These are phyloP conservation scores for Biscutella laevigata DNA, from an alignment of 441 rosid genomes.

Conservation along the genomic window DNA sequence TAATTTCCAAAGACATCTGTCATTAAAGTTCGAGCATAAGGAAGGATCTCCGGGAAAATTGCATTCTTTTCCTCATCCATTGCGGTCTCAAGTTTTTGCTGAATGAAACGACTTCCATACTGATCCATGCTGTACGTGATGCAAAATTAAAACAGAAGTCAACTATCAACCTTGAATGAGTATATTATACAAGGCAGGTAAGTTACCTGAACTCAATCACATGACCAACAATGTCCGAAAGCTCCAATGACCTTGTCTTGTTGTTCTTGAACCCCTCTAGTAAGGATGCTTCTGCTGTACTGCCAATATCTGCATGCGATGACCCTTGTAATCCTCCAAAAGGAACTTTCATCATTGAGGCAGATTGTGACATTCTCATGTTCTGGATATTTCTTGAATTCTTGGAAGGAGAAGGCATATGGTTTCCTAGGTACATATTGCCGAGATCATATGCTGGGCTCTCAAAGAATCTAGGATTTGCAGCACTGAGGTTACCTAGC, in stretches of 20 bases:
- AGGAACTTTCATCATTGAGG: slow-evolving; percentile 53
- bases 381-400: slow-evolving; percentile 47
- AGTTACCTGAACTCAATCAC: slow-evolving; percentile 79
- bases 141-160: slow-evolving; percentile 7
- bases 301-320: slow-evolving; percentile 46
- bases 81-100: slow-evolving; percentile 84
- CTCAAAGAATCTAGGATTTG: slow-evolving; percentile 41
- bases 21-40: slow-evolving; percentile 75
- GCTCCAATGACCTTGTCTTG: slow-evolving; percentile 64
- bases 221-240: slow-evolving; percentile 59
- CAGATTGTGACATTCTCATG: slow-evolving; percentile 40
- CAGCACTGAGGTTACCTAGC: slow-evolving; percentile 41
- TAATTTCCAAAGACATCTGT: slow-evolving; percentile 97
- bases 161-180: slow-evolving; percentile 1
- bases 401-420: slow-evolving; percentile 44
- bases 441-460: slow-evolving; percentile 46
- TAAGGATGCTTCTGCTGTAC: slow-evolving; percentile 49
- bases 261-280: slow-evolving; percentile 76
- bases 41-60: slow-evolving; percentile 73
- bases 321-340: slow-evolving; percentile 43
- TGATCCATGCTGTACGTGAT: slow-evolving; percentile 69
- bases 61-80: slow-evolving; percentile 60
- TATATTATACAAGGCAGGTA: background rate
- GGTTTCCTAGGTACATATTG: slow-evolving; percentile 41
- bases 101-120: slow-evolving; percentile 91